Conservation (phyloP, 2,329 filamentous ascomycete species). For the Ophiobolus disseminans region DNA sequence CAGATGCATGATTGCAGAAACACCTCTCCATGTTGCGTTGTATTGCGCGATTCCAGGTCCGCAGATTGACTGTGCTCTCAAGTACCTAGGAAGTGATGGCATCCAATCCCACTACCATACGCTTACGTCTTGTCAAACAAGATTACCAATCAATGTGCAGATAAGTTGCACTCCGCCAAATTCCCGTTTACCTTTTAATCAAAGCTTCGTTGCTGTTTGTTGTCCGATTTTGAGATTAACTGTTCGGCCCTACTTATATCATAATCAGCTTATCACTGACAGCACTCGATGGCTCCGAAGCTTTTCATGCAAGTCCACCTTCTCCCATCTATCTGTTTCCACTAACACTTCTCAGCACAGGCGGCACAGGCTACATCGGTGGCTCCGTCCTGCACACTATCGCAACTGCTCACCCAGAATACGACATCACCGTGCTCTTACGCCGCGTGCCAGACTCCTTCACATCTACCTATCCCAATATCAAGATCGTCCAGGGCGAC, state of each 20-base stretch:
- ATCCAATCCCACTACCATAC: too few species aligned
- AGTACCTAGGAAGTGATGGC: too few species aligned
- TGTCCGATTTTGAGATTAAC: too few species aligned
- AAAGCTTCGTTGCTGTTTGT: too few species aligned
- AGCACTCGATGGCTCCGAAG: slow-evolving; percentile 35
- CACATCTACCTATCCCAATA: slow-evolving; percentile 46
- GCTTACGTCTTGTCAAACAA: too few species aligned
- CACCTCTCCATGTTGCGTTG: too few species aligned
- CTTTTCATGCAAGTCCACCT: slow-evolving; percentile 27
- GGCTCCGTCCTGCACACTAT: slow-evolving; percentile 59
- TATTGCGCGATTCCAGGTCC: too few species aligned
- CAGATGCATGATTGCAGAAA: too few species aligned
- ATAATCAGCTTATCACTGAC: neutral
- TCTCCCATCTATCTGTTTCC: neutral
- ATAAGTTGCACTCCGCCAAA: too few species aligned
- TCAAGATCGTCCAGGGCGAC: slow-evolving; percentile 57
- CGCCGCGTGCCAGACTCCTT: slow-evolving; percentile 46
- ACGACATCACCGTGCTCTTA: slow-evolving; percentile 54
- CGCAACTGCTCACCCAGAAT: slow-evolving; percentile 55
- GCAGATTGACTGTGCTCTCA: too few species aligned
- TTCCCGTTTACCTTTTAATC: too few species aligned
- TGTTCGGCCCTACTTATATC: too few species aligned
- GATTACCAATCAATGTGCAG: slow-evolving; percentile 5
- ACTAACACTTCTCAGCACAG: slow-evolving; percentile 50
- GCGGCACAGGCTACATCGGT: slow-evolving; percentile 62